A percentile compares a stretch with the other conserved stretches of the same genome.
phyloP scores from a whole-genome alignment of 208 protist species.

The Trypanosoma vivax region DNA sequence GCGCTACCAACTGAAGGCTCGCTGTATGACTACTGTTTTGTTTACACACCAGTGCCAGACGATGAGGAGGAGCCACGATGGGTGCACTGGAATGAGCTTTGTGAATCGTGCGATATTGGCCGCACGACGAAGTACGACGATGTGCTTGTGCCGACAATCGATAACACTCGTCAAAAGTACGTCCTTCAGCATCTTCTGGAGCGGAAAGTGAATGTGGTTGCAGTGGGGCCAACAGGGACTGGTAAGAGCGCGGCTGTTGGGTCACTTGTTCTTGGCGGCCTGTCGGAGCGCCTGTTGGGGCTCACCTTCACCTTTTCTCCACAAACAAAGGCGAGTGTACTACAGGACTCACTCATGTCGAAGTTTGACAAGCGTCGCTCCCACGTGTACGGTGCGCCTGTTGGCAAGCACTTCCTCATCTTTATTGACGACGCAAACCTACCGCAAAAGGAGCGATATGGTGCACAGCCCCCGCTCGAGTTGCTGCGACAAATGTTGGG shows the following conservation, averaged over 20 bases:
- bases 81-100: slow-evolving; percentile 72
- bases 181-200: slow-evolving; percentile 74
- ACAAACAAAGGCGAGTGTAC: slow-evolving; percentile 84
- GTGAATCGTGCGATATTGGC: slow-evolving; percentile 38
- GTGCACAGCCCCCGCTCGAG: slow-evolving; percentile 92
- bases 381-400: slow-evolving; percentile 81
- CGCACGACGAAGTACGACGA: slow-evolving; percentile 76
- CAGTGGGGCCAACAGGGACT: slow-evolving; percentile 90
- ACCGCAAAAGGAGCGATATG: slow-evolving; percentile 89
- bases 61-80: slow-evolving; percentile 42
- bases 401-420: slow-evolving; percentile 88
- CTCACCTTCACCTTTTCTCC: slow-evolving; percentile 91
- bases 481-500: slow-evolving; percentile 88
- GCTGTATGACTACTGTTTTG: slow-evolving; percentile 94
- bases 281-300: slow-evolving; percentile 75
- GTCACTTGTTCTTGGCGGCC: slow-evolving; percentile 73
- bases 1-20: slow-evolving; percentile 47
- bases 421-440: slow-evolving; percentile 93
- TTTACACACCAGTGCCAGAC: slow-evolving; percentile 38
- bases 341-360: slow-evolving; percentile 89
- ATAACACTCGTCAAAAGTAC: slow-evolving; percentile 90
- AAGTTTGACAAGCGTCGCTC: slow-evolving; percentile 93
- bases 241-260: slow-evolving; percentile 90
- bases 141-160: slow-evolving; percentile 92
- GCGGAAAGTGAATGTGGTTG: slow-evolving; percentile 75